Evolutionary conservation across 1,139 yeast genomes (phyloP).

Genomic region (Komagataea norvegica): DNA sequence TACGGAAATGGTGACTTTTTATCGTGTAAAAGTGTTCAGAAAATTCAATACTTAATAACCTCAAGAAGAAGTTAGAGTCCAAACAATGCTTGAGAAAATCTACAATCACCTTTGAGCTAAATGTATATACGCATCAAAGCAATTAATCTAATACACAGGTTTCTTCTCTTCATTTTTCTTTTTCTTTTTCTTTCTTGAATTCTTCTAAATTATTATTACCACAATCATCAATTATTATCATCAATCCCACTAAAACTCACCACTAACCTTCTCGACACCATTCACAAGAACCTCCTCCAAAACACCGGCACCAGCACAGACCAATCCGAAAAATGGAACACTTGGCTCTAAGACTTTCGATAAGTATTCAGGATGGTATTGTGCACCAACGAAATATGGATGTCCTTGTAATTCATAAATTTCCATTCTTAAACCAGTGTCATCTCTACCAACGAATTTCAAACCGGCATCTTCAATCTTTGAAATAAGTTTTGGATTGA

Average conservation of each 20-base stretch:
- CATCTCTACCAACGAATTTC: conserved; percentile 90
- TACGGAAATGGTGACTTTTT: too few species aligned
- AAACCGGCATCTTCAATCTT: conserved; percentile 74
- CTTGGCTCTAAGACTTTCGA: conserved; percentile 97
- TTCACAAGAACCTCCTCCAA: conserved; percentile 54
- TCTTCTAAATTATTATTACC: too few species aligned
- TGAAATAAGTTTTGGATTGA: conserved; percentile 76
- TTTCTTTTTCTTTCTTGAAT: too few species aligned
- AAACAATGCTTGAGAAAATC: too few species aligned
- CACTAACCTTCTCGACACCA: conserved; percentile 23
- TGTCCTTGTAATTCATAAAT: conserved; percentile 74
- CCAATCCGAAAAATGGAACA: conserved; percentile 91
- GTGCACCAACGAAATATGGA: conserved; percentile 92
- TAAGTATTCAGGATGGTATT: conserved; percentile 96
- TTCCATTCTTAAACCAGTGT: conserved; percentile 88
- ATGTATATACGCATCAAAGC: too few species aligned
- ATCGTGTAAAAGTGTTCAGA: too few species aligned
- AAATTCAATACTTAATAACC: too few species aligned
- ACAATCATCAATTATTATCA: too few species aligned
- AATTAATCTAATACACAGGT: too few species aligned
- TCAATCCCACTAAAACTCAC: conserved; percentile 29
- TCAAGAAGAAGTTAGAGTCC: too few species aligned
- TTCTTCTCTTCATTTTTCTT: too few species aligned
- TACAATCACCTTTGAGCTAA: too few species aligned
- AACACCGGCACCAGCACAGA: conserved; percentile 86